Percentiles rank a stretch among this genome's conserved stretches.
Conservation (phyloP, 2,329 filamentous ascomycete genomes). For the Ophiobolus disseminans region DNA sequence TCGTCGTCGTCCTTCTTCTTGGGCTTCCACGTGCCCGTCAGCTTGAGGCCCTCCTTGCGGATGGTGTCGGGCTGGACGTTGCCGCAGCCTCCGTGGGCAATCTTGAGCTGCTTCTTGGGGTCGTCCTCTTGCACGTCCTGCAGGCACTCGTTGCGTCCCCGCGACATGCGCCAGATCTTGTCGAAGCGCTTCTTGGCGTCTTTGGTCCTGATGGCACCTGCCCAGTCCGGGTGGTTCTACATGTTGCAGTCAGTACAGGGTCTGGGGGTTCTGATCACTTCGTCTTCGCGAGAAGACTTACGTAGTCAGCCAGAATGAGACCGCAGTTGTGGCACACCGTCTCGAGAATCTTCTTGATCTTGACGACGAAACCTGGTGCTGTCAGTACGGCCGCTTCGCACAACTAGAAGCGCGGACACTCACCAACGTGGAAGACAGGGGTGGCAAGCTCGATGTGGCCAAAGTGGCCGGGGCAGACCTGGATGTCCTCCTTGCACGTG, state of each 20-base stretch:
- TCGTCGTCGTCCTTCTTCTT: constrained; percentile 76
- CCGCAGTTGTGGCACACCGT: constrained; percentile 99
- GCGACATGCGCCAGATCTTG: constrained; percentile 88
- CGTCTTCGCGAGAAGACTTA: constrained; percentile 75
- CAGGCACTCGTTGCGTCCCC: constrained; percentile 85
- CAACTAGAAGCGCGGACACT: constrained; percentile 26
- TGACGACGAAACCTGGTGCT: constrained; percentile 84
- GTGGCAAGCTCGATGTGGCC: constrained; percentile 97
- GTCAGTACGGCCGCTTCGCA: constrained; percentile 13
- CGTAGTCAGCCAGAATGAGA: constrained; percentile 96
- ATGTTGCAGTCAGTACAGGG: constrained; percentile 63
- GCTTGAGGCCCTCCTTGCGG: constrained; percentile 82
- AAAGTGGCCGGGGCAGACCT: constrained; percentile 96
- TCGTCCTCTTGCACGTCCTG: constrained; percentile 72
- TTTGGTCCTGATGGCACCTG: constrained; percentile 79
- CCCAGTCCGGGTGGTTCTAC: constrained; percentile 78
- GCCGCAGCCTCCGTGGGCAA: constrained; percentile 85
- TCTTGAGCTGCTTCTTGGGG: constrained; percentile 58
- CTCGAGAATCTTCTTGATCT: constrained; percentile 99
- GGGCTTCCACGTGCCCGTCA: constrained; percentile 77
- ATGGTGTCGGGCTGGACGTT: constrained; percentile 83
- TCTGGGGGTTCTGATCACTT: constrained; percentile 56
- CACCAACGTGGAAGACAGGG: constrained; percentile 88
- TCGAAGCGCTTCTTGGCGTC: constrained; percentile 96
- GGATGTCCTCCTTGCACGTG: constrained; percentile 94